Base-by-base conservation (phyloP, 2,329 filamentous ascomycete species). In the Pestalotiopsis sp. region DNA sequence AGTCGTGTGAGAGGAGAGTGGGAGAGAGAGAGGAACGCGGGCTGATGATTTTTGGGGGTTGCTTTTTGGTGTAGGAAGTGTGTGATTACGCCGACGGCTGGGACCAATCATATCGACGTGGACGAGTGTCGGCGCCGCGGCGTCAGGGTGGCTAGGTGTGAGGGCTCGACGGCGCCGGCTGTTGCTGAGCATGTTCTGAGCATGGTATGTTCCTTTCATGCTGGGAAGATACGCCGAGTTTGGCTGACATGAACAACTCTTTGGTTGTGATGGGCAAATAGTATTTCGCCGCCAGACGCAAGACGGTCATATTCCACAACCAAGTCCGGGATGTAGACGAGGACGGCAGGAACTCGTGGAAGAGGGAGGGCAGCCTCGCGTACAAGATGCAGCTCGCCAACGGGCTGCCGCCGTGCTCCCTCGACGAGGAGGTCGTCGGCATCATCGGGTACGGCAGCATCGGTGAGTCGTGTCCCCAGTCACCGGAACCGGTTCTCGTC, bases 261-360 rank as follows among this genome's bases (percentile, higher is more conserved):
- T 17, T n/a, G 4, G 1, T 52, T 20, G 14, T 9, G 17, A 0
- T 0, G 13, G n/a, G n/a, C 13, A 3, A n/a, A 14, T n/a, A 74
- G 72, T 74, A 73, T 20, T 75, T 75, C 49, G 73, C 73, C 4
- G 68, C 72, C 3, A 73, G 73, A 36, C 71, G 72, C 20, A 73
- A 72, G 57, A 74, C 71, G 2, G 70, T 74, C n/a, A 39, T 69
- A 25, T n/a, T 75, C 9, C 72, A 75, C 27, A 71, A 73, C 17
- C 66, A 66, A 0, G 66, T 75, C 7, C 68, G 70, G 17, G 60
- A 14, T 31, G 57, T 70, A 20, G 72, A 72, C 36, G 67, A 67
- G 23, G 23, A 69, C 3, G 66, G 70, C 1, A 59, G 61, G 3
- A 75, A 73, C 45, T 20, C 63, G 4, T 75, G 73, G 72, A 74